phyloP scores from a whole-genome alignment of 441 rosid species.

The Euphorbia celastroides region DNA sequence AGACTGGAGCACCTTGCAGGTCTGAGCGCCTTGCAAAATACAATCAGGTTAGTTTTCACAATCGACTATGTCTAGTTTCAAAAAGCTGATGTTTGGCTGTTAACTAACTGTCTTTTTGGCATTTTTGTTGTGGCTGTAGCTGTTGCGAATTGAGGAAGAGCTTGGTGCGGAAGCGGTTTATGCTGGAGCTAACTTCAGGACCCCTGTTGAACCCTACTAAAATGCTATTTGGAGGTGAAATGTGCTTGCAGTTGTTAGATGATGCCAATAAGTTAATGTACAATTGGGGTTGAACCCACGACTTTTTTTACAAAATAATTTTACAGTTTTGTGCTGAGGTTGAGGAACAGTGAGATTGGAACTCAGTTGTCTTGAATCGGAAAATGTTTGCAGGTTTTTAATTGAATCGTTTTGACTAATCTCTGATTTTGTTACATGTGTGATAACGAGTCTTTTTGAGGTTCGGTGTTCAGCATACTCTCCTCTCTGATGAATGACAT shows the following conservation, averaged over 20 bases:
- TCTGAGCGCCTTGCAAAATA: slow-evolving; percentile 96
- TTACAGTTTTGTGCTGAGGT: slow-evolving; percentile 16
- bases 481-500: no score
- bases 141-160: slow-evolving; percentile 93
- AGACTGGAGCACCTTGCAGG: slow-evolving; percentile 99
- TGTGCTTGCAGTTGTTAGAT: not conserved
- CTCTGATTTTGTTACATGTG: no score
- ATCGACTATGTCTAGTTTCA: not conserved
- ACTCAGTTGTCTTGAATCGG: not conserved
- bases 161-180: slow-evolving; percentile 79
- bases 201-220: slow-evolving; percentile 52
- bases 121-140: slow-evolving; percentile 30
- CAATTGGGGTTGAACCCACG: not conserved
- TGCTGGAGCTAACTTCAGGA: slow-evolving; percentile 84
- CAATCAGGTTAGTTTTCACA: slow-evolving; percentile 57
- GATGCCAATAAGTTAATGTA: slow-evolving; percentile 21
- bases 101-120: not conserved
- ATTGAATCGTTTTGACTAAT: not conserved
- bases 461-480: no score
- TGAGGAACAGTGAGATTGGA: slow-evolving; percentile 7
- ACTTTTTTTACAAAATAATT: slow-evolving; percentile 22
- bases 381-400: not conserved
- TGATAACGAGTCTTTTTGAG: no score
- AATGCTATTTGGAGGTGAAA: not conserved
- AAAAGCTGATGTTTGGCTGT: not conserved